Base-by-base conservation (phyloP, 1,284 basidiomycete species). In the Trichosporon sp. region DNA sequence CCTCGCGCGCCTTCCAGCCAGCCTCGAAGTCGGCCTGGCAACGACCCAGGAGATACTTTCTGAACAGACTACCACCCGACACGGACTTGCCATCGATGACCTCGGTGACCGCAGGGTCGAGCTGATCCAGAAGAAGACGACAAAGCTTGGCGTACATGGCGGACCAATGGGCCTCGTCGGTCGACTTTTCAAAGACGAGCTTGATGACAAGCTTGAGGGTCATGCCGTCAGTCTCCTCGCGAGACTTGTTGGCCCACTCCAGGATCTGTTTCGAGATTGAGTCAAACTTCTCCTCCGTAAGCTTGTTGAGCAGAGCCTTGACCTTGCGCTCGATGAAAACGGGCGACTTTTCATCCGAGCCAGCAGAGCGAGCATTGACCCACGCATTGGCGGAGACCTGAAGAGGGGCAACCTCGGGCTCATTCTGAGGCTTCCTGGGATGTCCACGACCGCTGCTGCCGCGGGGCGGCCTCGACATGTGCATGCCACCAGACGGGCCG, bases 101-200 rank as follows among this genome's bases (percentile, higher is more conserved):
- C 81, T 98, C 96, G 77, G 91, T 91, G 31, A 98, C 92, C 65
- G 91, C 90, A 54, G 90, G 87, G 77, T 91, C 93, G 78, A 98
- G 90, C 79, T 90, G 89, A 83, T 94, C 92, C 89, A 94, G 92
- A 88, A 98, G 91, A 88, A 95, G 94, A 74, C 93, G 88, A 82
- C 95, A 98, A 64, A 99, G 87, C 67, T 92, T 90, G 35, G 96
- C 96, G 83, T 98, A 98, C 93, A 98, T 97, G 86, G 94, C 92
- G 10, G 92, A 95, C 91, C 93, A 97, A 46, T 91, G 90, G 16
- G 93, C 93, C 84, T 98, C 95, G 84, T 96, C 93, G 26, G 93
- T 97, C 3, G 95, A 95, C 87, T 96, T 96, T 84, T 98, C 95
- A 84, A 98, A 98, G 63, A 98, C 93, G 69, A 98, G 90, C 76